phyloP scores from a whole-genome alignment of 2,329 filamentous ascomycete genomes.

The Monilinia polystroma region DNA sequence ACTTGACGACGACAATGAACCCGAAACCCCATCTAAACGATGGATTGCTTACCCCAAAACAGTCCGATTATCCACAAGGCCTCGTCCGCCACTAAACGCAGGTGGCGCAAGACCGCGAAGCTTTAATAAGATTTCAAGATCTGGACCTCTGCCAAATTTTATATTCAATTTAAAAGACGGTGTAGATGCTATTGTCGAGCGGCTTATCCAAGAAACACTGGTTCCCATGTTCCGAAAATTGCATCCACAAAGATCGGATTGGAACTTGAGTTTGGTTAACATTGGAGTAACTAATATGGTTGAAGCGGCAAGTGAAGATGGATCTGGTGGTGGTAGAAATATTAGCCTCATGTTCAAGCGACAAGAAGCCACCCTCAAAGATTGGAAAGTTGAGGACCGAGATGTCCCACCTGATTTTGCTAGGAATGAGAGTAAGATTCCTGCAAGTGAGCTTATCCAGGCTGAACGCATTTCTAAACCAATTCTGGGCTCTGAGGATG shows the following conservation, averaged over 20 bases:
- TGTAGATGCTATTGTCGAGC: conserved; percentile 61
- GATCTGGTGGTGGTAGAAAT: conserved; percentile 60
- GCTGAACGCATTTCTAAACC: background rate
- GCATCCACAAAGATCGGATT: conserved; percentile 61
- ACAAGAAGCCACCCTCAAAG: conserved; percentile 67
- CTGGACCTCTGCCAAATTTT: conserved; percentile 69
- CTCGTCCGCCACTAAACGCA: conserved; percentile 52
- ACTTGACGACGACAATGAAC: conserved; percentile 45
- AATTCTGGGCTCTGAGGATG: conserved; percentile 34
- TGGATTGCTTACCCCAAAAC: conserved; percentile 85
- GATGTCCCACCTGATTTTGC: conserved; percentile 38
- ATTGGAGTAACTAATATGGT: conserved; percentile 85
- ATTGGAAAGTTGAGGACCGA: conserved; percentile 60
- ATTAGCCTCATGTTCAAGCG: conserved; percentile 80
- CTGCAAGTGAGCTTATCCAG: background rate
- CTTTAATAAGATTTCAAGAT: conserved; percentile 73
- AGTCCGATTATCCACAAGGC: conserved; percentile 75
- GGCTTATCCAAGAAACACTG: conserved; percentile 67
- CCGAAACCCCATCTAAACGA: conserved; percentile 30
- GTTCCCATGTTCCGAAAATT: conserved; percentile 72
- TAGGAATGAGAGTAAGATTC: background rate
- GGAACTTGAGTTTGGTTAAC: conserved; percentile 83
- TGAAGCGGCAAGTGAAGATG: conserved; percentile 46
- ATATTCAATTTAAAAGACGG: conserved; percentile 63
- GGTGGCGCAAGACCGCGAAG: conserved; percentile 56